These are phyloP conservation scores for Rhodotorula paludigena DNA, from an alignment of 768 basidiomycete species.

Conservation along the genomic window DNA sequence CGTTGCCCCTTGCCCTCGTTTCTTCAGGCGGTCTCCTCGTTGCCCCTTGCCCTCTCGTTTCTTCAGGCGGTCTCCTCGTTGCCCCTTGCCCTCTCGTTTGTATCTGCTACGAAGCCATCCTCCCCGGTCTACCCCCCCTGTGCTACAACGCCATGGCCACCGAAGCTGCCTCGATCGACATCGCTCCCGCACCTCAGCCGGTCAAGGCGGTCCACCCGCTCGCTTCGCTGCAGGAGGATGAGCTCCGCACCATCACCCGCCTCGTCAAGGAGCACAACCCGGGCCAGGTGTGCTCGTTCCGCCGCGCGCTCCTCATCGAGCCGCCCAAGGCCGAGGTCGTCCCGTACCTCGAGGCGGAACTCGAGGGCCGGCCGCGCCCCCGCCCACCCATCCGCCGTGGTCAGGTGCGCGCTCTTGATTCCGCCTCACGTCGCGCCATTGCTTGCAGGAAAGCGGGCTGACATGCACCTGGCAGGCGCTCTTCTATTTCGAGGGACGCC, in stretches of 20 bases:
- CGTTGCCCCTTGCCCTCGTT: no score
- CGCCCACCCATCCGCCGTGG: neutral
- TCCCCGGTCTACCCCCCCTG: no score
- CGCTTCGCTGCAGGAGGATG: constrained; percentile 1
- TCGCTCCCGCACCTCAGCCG: no score
- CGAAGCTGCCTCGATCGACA: no score
- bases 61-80: no score
- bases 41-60: no score
- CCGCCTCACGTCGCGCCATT: no score
- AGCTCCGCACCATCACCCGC: constrained; percentile 1
- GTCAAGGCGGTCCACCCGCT: constrained; percentile 15
- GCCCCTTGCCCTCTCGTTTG: no score
- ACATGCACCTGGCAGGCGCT: neutral
- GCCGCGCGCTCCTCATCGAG: constrained; percentile 11
- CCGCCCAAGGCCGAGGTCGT: constrained; percentile 21
- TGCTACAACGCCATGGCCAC: no score
- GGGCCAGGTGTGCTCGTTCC: constrained; percentile 4
- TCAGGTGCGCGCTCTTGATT: neutral
- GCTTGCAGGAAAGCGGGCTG: neutral
- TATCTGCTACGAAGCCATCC: no score
- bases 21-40: no score
- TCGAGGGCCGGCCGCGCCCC: constrained; percentile 12
- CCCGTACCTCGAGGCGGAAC: constrained; percentile 15
- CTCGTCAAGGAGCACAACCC: constrained; percentile 14
- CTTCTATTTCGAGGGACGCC: constrained; percentile 16